Evolutionary conservation across 495 filamentous ascomycete species (phyloP).

Genomic region (Penicillium daleae): DNA sequence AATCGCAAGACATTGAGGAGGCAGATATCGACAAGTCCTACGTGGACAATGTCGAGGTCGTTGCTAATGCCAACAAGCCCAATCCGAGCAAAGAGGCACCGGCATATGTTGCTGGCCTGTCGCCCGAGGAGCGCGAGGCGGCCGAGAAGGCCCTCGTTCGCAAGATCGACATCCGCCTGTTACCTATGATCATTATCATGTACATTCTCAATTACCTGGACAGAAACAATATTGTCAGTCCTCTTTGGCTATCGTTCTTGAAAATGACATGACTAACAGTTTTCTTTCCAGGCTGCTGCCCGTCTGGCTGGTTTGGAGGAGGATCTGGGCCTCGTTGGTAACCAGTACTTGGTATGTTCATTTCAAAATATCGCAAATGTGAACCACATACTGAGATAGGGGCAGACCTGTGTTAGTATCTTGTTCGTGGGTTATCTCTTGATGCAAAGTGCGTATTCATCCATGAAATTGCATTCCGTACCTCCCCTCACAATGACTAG

Average conservation of each 20-base stretch:
- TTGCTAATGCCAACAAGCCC: conserved; percentile 37
- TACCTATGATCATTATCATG: conserved; percentile 70
- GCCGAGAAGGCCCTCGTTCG: conserved; percentile 57
- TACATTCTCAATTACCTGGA: conserved; percentile 86
- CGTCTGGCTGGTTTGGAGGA: conserved; percentile 55
- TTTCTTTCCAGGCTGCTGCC: conserved; percentile 41
- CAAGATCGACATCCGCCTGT: conserved; percentile 64
- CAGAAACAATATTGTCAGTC: conserved; percentile 59
- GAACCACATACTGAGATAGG: conserved; percentile 3
- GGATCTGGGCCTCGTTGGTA: conserved; percentile 50
- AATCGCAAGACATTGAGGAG: conserved; percentile 27
- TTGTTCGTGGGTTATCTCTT: conserved; percentile 72
- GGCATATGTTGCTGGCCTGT: conserved; percentile 53
- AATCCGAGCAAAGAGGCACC: conserved; percentile 48
- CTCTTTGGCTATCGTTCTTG: not conserved
- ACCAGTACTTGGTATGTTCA: conserved; percentile 45
- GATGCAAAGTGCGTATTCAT: conserved; percentile 47
- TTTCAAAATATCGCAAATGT: not conserved
- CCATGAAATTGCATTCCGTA: not conserved
- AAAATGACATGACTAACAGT: not conserved
- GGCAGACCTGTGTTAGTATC: conserved; percentile 64
- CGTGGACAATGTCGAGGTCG: conserved; percentile 59
- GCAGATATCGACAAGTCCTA: conserved; percentile 59
- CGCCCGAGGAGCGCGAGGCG: conserved; percentile 50
- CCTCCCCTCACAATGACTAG: conserved; percentile 7